Conservation (phyloP, 805 yeast genomes). For the Suhomyces pyralidae region DNA sequence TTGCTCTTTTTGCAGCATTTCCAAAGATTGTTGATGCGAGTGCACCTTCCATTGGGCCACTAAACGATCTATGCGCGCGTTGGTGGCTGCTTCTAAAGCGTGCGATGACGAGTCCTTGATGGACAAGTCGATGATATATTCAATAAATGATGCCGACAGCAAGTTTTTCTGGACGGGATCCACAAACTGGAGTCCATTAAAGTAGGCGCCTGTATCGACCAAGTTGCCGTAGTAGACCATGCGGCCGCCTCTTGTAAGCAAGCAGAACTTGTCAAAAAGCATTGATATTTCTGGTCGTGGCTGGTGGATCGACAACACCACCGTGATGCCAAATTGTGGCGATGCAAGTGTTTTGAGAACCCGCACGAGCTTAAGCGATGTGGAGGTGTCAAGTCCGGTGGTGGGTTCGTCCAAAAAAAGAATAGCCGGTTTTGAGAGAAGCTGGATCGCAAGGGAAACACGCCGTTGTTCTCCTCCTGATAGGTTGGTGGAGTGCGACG, state of each 20-base stretch:
- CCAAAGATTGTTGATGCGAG: constrained; percentile 1
- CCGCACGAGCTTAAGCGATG: constrained; percentile 62
- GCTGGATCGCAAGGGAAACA: constrained; percentile 72
- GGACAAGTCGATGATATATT: constrained; percentile 35
- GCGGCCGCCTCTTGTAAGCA: constrained; percentile 60
- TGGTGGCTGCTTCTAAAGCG: constrained; percentile 20
- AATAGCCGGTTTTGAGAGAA: constrained; percentile 71
- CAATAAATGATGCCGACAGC: constrained; percentile 16
- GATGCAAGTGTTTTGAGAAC: constrained; percentile 51
- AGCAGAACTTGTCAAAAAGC: constrained; percentile 63
- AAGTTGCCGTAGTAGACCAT: constrained; percentile 45
- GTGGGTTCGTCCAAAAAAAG: constrained; percentile 86
- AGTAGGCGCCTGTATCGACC: constrained; percentile 47
- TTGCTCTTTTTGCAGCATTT: constrained; percentile 12
- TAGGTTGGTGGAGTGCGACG: constrained; percentile 53
- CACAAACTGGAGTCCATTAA: constrained; percentile 26
- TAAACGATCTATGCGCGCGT: constrained; percentile 21
- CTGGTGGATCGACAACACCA: constrained; percentile 77
- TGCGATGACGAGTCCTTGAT: constrained; percentile 32
- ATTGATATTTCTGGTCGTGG: constrained; percentile 75
- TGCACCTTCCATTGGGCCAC: constrained; percentile 25
- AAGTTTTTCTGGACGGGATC: neutral
- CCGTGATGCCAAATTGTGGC: constrained; percentile 59
- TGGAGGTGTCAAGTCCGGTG: constrained; percentile 78
- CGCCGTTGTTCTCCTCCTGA: constrained; percentile 87